Percentiles rank a stretch among this genome's conserved stretches.
Evolutionary conservation across 139 green algal genomes (phyloP).

Genomic region (Trebouxia sp.): DNA sequence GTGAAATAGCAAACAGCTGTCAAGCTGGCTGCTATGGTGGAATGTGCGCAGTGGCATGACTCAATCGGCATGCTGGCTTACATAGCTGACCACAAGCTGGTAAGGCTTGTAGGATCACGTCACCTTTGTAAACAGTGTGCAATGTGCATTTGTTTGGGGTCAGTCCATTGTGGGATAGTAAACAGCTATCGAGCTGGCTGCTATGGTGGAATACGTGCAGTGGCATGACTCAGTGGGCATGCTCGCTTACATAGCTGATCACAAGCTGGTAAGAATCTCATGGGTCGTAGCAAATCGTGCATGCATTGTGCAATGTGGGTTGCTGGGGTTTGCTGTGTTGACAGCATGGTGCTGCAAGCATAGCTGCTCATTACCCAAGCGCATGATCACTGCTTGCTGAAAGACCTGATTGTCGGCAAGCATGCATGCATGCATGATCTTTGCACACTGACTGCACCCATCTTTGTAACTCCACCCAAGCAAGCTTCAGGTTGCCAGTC

Average conservation of each 20-base stretch:
- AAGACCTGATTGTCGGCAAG: too few relatives aligned
- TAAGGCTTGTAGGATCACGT: background rate
- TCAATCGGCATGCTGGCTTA: constrained; percentile 67
- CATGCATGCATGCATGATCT: too few relatives aligned
- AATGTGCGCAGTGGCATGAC: constrained; percentile 69
- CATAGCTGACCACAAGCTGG: constrained; percentile 64
- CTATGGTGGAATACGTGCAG: constrained; percentile 60
- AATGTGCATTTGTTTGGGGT: too few relatives aligned
- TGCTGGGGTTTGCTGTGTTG: too few relatives aligned
- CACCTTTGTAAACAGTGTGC: too few relatives aligned
- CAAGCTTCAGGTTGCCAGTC: too few relatives aligned
- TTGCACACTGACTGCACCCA: too few relatives aligned
- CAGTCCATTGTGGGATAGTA: background rate
- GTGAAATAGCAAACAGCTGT: constrained; percentile 10
- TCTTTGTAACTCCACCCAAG: too few relatives aligned
- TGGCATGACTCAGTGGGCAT: constrained; percentile 74
- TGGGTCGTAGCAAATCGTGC: background rate
- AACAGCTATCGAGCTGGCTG: constrained; percentile 61
- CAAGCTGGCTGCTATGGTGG: constrained; percentile 75
- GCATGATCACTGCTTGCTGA: too few relatives aligned
- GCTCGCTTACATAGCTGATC: constrained; percentile 69
- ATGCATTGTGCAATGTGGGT: too few relatives aligned
- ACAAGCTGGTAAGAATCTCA: constrained; percentile 48
- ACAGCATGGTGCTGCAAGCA: too few relatives aligned
- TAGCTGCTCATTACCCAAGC: too few relatives aligned